Base-by-base conservation (phyloP, 2,329 filamentous ascomycete species). In the Rhynchosporium secalis region DNA sequence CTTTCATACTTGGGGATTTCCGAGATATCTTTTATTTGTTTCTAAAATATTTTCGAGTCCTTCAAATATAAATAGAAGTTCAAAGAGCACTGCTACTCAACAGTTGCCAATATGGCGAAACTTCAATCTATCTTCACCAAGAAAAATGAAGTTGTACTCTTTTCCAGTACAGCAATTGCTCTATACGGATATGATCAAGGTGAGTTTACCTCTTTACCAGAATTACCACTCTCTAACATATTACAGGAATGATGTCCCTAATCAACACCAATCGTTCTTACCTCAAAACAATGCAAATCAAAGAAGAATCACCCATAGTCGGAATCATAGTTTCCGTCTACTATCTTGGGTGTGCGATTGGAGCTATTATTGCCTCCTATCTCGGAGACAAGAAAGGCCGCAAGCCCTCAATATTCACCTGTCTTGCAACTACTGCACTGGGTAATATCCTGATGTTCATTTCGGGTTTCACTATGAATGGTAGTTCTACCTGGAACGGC, bases 181-280 rank as follows among this genome's bases (percentile, higher is more conserved):
- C 79, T 95, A n/a, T 95, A 95, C 73, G 91, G 91, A 67, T 94
- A 94, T 79, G 90, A 94, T 75, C 90, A 94, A 76, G 90, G 90
- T 72, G 65, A 7, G 26, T 47, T 6, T 31, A 4, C 10, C 29
- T 49, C 15, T 29, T 20, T 7, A 33, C 13, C 28, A 5, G n/a
- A 58, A 28, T 48, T 20, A n/a, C 13, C 33, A 12, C 8, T 40
- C 38, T 10, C 46, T 63, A 45, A 64, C 43, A 41, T 31, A 10
- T 12, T 51, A n/a, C 7, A 71, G 68, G 70, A 48, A 91, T 95
- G 71, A 94, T 94, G 90, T 93, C 90, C 63, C 80, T 83, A 65
- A 83, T 84, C 69, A 87, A 88, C 71, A 88, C 85, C 10, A 78
- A 78, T 54, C 65, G 66, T 28, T 73, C 72, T 66, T 87, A 87